These are phyloP conservation scores for Nannizziopsis arthrosporioides DNA, from an alignment of 2,329 filamentous ascomycete genomes.

Conservation along the genomic window DNA sequence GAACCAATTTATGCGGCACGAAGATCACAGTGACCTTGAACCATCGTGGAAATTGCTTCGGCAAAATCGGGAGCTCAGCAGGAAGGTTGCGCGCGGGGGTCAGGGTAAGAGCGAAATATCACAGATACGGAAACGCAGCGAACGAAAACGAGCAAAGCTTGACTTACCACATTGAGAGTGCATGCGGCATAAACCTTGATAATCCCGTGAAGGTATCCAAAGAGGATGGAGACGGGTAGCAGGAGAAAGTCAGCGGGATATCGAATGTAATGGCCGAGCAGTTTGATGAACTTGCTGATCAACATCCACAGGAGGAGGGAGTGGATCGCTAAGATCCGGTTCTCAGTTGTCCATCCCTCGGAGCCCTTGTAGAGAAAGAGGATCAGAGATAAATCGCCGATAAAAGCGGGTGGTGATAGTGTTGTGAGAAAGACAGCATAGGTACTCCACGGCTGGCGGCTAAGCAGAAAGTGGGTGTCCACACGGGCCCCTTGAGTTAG, in stretches of 20 bases:
- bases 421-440: slow-evolving; percentile 90
- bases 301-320: slow-evolving; percentile 64
- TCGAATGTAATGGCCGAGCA: slow-evolving; percentile 72
- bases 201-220: slow-evolving; percentile 83
- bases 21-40: background rate
- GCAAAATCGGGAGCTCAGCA: background rate
- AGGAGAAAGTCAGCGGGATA: slow-evolving; percentile 71
- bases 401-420: slow-evolving; percentile 74
- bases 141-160: background rate
- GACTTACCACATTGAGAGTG: slow-evolving; percentile 69
- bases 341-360: slow-evolving; percentile 44
- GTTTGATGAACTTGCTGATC: slow-evolving; percentile 83
- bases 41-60: slow-evolving; percentile 1
- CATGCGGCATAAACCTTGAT: slow-evolving; percentile 83
- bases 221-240: slow-evolving; percentile 73
- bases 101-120: background rate
- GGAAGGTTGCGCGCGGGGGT: background rate
- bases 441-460: slow-evolving; percentile 83
- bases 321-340: slow-evolving; percentile 47
- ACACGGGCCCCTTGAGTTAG: slow-evolving; percentile 22
- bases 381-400: slow-evolving; percentile 63
- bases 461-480: slow-evolving; percentile 28
- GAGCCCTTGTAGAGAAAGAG: slow-evolving; percentile 59
- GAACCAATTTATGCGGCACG: slow-evolving; percentile 8
- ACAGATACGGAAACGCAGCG: background rate